phyloP scores from a whole-genome alignment of 176 grass and related monocot species.

The Hyparrhenia diplandra region DNA sequence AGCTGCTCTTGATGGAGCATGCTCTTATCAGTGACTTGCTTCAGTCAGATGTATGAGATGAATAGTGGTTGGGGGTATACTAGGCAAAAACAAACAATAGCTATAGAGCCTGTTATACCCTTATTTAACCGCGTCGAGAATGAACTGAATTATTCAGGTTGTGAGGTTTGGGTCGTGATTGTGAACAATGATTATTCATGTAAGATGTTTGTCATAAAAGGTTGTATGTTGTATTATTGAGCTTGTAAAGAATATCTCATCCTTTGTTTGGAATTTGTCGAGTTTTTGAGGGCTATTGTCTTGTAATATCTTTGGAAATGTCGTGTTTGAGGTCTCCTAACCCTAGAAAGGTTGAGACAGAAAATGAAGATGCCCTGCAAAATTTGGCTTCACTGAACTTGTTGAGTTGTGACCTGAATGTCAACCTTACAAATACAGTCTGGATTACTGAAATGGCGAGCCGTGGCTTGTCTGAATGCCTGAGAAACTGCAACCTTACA shows the following conservation, averaged over 20 bases:
- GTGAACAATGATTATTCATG: constrained; percentile 15
- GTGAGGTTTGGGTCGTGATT: not conserved
- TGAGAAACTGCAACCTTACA: not conserved
- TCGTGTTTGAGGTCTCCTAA: not conserved
- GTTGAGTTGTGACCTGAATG: not conserved
- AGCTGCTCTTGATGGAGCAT: not conserved
- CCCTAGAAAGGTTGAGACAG: not conserved
- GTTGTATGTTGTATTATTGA: not conserved
- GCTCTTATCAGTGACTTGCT: not conserved
- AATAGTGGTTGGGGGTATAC: not conserved
- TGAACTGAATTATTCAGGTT: not conserved
- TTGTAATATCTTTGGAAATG: not conserved
- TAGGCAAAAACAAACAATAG: constrained; percentile 13
- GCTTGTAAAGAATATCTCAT: constrained; percentile 16
- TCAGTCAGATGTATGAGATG: constrained; percentile 17
- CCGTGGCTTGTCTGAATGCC: no score
- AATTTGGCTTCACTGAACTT: not conserved
- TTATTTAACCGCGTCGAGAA: not conserved
- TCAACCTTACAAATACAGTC: no score
- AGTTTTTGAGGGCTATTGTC: not conserved
- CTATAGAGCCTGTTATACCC: not conserved
- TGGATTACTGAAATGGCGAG: no score
- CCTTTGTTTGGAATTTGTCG: not conserved
- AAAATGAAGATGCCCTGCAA: not conserved
- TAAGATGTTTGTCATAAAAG: constrained; percentile 22